These are phyloP conservation scores for Phlegmacium glaucopus DNA, from an alignment of 768 basidiomycete species.

Conservation along the genomic window DNA sequence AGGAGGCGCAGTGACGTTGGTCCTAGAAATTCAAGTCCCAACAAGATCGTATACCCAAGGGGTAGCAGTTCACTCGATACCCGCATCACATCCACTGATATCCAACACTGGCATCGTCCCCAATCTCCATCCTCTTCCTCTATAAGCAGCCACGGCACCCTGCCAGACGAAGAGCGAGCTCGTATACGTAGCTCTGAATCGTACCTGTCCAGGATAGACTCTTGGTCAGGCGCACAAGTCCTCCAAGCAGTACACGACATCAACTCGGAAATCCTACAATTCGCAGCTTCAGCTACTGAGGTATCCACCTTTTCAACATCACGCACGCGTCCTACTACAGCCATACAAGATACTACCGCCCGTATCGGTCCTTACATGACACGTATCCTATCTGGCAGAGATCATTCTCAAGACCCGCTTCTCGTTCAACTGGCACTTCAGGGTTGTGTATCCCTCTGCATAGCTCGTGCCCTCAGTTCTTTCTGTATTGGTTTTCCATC, in stretches of 20 bases:
- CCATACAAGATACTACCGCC: constrained; percentile 55
- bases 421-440: constrained; percentile 76
- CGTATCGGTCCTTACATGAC: constrained; percentile 64
- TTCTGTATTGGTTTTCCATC: constrained; percentile 77
- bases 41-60: constrained; percentile 4
- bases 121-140: constrained; percentile 1
- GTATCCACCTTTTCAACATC: constrained; percentile 50
- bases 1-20: constrained; percentile 21
- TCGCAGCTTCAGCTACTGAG: constrained; percentile 73
- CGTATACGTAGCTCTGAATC: constrained; percentile 56
- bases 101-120: constrained; percentile 2
- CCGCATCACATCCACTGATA: constrained; percentile 23
- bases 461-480: constrained; percentile 61
- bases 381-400: constrained; percentile 55
- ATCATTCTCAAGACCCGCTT: constrained; percentile 73
- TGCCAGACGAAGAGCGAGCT: constrained; percentile 47
- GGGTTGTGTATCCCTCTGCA: constrained; percentile 63
- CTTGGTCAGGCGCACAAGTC: constrained; percentile 75
- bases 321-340: constrained; percentile 40
- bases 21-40: no score
- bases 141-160: constrained; percentile 10
- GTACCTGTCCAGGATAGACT: constrained; percentile 72
- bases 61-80: constrained; percentile 29
- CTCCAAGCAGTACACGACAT: constrained; percentile 77
- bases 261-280: constrained; percentile 79